A percentile compares a stretch with the other conserved stretches of the same genome.
phyloP scores from a whole-genome alignment of 2,329 filamentous ascomycete species.

The Xylaria sp. region DNA sequence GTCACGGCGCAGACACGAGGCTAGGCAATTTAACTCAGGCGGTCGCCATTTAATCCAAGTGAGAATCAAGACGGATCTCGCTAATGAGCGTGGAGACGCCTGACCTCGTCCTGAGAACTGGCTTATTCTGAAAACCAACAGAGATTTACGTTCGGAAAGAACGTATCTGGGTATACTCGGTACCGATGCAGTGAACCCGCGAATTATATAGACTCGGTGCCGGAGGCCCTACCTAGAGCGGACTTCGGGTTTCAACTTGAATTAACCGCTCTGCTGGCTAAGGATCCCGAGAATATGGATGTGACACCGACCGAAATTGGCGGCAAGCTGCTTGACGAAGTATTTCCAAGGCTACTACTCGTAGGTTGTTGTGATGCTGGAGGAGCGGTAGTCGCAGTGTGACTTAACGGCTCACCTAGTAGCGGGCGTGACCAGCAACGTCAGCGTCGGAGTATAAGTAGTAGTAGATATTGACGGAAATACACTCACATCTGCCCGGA shows the following conservation, averaged over 20 bases:
- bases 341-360: background rate
- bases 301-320: background rate
- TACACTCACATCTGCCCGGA: background rate
- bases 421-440: background rate
- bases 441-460: background rate
- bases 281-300: background rate
- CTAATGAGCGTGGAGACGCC: constrained; percentile 2
- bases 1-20: background rate
- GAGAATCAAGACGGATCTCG: constrained; percentile 9
- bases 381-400: background rate
- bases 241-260: background rate
- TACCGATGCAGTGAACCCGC: background rate
- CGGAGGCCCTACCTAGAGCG: no score
- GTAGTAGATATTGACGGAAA: background rate
- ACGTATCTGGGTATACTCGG: background rate
- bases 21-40: background rate
- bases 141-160: background rate
- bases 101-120: background rate
- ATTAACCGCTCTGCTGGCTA: background rate
- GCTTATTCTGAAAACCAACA: background rate
- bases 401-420: background rate
- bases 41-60: background rate
- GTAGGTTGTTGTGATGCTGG: background rate
- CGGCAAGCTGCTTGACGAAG: background rate
- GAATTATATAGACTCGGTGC: background rate